Conservation (phyloP, 371 early-diverging fungal species). For the Zopfochytrium polystomum region DNA sequence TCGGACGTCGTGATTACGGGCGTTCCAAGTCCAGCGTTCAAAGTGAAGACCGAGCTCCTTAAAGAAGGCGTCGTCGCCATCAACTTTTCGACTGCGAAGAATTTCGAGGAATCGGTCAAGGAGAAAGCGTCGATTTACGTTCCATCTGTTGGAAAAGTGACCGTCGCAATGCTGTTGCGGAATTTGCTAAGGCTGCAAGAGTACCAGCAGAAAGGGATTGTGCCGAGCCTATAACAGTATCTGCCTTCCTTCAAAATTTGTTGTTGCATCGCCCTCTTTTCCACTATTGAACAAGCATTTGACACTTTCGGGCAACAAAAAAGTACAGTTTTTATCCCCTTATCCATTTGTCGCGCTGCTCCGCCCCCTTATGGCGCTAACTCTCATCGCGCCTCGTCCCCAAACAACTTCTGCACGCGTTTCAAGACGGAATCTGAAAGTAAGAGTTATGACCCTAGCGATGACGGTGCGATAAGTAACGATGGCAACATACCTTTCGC, state of each 20-base stretch:
- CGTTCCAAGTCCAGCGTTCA: constrained; percentile 84
- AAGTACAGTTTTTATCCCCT: too few relatives aligned
- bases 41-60: constrained; percentile 74
- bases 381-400: constrained; percentile 57
- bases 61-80: constrained; percentile 94
- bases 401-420: constrained; percentile 89
- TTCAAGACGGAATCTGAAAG: constrained; percentile 93
- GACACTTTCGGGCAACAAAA: too few relatives aligned
- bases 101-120: constrained; percentile 85
- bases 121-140: constrained; percentile 88
- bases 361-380: too few relatives aligned
- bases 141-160: constrained; percentile 95
- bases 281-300: too few relatives aligned
- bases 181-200: constrained; percentile 76
- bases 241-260: too few relatives aligned
- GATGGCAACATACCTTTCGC: constrained; percentile 32
- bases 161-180: constrained; percentile 94
- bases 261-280: too few relatives aligned
- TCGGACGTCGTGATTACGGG: constrained; percentile 97
- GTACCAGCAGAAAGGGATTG: constrained; percentile 34
- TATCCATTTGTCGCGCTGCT: too few relatives aligned
- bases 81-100: constrained; percentile 90
- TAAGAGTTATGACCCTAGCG: constrained; percentile 37
- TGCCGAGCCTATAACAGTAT: too few relatives aligned
- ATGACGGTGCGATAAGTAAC: background rate